phyloP scores from a whole-genome alignment of 2,329 filamentous ascomycete species.

The Aspergillus japonicus region DNA sequence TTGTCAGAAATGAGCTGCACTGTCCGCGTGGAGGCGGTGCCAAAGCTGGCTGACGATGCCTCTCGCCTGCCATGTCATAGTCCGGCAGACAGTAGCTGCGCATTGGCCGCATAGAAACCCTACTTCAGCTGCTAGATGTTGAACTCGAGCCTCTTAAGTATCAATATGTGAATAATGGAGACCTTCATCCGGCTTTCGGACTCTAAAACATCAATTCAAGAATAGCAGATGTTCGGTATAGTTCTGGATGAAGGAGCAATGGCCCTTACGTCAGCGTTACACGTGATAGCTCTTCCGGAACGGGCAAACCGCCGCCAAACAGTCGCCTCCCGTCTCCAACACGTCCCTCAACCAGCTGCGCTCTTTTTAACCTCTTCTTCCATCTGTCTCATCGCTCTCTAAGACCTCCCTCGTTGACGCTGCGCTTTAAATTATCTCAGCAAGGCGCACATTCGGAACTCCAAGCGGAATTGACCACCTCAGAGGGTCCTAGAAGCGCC shows the following conservation, averaged over 20 bases:
- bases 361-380: neutral
- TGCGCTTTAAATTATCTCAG: neutral
- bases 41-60: neutral
- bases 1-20: no score
- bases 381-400: neutral
- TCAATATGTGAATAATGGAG: neutral
- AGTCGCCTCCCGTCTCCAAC: neutral
- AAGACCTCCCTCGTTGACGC: neutral
- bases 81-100: neutral
- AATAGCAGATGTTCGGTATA: no score
- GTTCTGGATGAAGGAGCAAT: neutral
- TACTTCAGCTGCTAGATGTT: neutral
- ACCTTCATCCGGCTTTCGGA: neutral
- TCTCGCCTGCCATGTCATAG: neutral
- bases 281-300: neutral
- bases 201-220: no score
- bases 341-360: neutral
- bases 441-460: neutral
- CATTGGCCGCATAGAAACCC: neutral
- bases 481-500: neutral
- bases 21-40: neutral
- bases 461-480: neutral
- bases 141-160: neutral
- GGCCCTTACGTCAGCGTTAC: neutral
- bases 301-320: conserved; percentile 8